These are phyloP conservation scores for Carex littledalei DNA, from an alignment of 176 grass and related monocot species.

Conservation along the genomic window DNA sequence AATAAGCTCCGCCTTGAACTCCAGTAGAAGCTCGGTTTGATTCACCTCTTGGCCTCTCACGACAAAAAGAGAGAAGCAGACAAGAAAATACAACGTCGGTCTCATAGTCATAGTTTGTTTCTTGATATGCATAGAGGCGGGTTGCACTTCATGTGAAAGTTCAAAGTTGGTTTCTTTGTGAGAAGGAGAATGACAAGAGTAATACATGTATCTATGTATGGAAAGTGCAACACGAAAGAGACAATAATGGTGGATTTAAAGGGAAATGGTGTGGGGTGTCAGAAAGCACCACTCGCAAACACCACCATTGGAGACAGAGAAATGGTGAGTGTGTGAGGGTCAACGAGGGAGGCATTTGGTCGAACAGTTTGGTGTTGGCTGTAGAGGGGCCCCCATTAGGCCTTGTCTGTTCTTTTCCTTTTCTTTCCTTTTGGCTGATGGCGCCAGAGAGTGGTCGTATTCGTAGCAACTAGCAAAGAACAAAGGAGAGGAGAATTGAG, in stretches of 20 bases:
- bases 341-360: constrained; percentile 27
- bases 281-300: constrained; percentile 1
- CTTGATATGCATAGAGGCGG: not conserved
- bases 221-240: not conserved
- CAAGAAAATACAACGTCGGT: constrained; percentile 4
- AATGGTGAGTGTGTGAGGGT: constrained; percentile 19
- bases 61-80: not conserved
- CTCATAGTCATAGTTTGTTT: constrained; percentile 5
- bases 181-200: not conserved
- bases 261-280: not conserved
- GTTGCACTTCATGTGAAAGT: constrained; percentile 5
- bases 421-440: constrained; percentile 7
- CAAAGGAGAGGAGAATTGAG: not conserved
- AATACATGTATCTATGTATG: not conserved
- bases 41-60: not conserved
- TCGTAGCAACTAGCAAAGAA: not conserved
- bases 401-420: not conserved
- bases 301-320: constrained; percentile 7
- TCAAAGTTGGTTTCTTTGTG: not conserved
- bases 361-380: constrained; percentile 28
- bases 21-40: constrained; percentile 25
- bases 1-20: constrained; percentile 53
- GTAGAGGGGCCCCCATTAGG: not conserved
- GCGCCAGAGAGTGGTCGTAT: constrained; percentile 8
- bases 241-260: not conserved